Base-by-base conservation (phyloP, 176 grass and related monocot genomes). In the Paspalum vaginatum region DNA sequence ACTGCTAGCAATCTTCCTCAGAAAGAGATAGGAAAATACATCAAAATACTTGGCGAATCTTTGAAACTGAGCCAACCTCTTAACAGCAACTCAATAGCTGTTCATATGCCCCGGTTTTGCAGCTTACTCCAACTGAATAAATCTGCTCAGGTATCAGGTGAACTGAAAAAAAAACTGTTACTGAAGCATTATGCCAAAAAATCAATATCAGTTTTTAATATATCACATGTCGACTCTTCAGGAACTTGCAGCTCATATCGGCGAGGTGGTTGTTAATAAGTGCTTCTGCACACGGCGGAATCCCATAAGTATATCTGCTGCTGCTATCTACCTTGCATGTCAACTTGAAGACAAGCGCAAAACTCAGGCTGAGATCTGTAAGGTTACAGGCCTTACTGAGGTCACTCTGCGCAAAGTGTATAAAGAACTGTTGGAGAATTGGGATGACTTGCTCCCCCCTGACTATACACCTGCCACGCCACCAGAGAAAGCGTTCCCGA, bases 61-160 rank as follows among this genome's bases (percentile, higher is more conserved):
- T 37, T 97, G 73, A 94, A 97, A 86, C 77, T 94, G 51, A 94
- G 94, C 45, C 94, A 94, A 78, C 91, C 94, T 22, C 89, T 97
- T 69, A 97, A 97, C 64, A 97, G 94, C 73, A 97, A 94, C 79
- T 97, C 94, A 60, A 94, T 94, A 59, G 84, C 94, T 48, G 94
- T 97, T 70, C 94, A 97, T 68, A 97, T 97, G 94, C 94, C 94
- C 82, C 82, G 94, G 46, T 97, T 97, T 83, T 97, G 94, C 80
- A 97, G 79, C 40, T 85, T 97, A 22, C 91, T 97, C 58, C 91
- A 90, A 77, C 87, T 97, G 72, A 97, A 97, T 86, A 94, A 97
- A 87, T 97, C 94, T 64, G 94, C 91, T 54, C 91, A 94, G 94
- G 94, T 97, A 91, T 67, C 16, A 71, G 41, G 48, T 38, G 61